These are phyloP conservation scores for Saccharomyces hybrid DNA, from an alignment of 1,139 yeast genomes.

Conservation along the genomic window DNA sequence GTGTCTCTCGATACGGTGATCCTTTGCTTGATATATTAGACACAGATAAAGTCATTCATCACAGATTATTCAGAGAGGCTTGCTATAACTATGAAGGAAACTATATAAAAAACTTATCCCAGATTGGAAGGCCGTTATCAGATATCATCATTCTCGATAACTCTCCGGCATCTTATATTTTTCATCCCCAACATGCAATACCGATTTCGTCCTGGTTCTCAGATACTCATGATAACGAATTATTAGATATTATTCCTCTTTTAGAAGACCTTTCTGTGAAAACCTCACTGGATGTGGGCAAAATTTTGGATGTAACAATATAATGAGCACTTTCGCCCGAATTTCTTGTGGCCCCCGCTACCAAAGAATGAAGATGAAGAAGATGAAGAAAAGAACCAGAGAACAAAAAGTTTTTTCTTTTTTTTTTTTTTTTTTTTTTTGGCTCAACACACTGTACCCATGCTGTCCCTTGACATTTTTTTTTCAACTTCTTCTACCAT, in stretches of 20 bases:
- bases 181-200: conserved; percentile 94
- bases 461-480: neutral
- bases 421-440: neutral
- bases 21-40: conserved; percentile 88
- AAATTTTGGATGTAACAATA: conserved; percentile 68
- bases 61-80: conserved; percentile 81
- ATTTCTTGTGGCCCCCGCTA: neutral
- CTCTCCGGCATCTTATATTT: conserved; percentile 93
- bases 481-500: neutral
- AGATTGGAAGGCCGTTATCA: conserved; percentile 80
- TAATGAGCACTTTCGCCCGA: conserved; percentile 16
- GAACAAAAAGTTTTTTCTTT: neutral
- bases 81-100: conserved; percentile 82
- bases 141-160: conserved; percentile 89
- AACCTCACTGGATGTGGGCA: conserved; percentile 68
- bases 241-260: conserved; percentile 82
- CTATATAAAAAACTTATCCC: conserved; percentile 85
- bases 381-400: neutral
- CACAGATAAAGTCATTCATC: conserved; percentile 56
- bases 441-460: neutral
- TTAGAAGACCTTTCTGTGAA: conserved; percentile 68
- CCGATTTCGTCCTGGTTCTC: conserved; percentile 98
- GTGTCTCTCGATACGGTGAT: conserved; percentile 90
- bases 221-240: conserved; percentile 92
- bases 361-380: neutral